Base-by-base conservation (phyloP, 768 basidiomycete species). In the Rhodotorula kratochvilovae region DNA sequence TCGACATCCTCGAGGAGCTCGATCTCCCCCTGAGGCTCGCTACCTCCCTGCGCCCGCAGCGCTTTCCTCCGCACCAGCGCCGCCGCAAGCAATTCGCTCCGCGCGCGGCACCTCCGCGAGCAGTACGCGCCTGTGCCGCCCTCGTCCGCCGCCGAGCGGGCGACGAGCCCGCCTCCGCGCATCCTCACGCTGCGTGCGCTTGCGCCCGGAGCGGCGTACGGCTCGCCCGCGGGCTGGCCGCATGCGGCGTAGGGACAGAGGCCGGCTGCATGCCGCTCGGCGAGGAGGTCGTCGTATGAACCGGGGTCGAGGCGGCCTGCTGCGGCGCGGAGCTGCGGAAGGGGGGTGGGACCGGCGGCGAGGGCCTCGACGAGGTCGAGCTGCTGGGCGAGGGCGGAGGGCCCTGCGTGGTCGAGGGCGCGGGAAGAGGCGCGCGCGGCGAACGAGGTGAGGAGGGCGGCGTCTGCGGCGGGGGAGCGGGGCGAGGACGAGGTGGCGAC, bases 1-100 rank as follows among this genome's bases (percentile, higher is more conserved):
- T 71, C 70, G 29, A 71, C 65, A 13, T 71, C 70, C 21, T 71
- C 70, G 17, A 67, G 43, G 50, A 71, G 48, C 54, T 48, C 59
- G 16, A 35, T 63, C 39, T 8, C 63, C 8, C 50, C 31, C n/a
- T n/a, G n/a, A n/a, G n/a, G n/a, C n/a, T n/a, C n/a, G n/a, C n/a
- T n/a, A n/a, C n/a, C n/a, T n/a, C n/a, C n/a, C n/a, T n/a, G n/a
- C n/a, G n/a, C n/a, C 11, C 48, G 25, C 12, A 23, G 48, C 25
- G 48, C 35, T 27, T 21, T n/a, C 21, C 61, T 53, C 36, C 61
- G 43, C 16, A 31, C 60, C 6, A 61, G 42, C 15, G 48, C 19
- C 0, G 19, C 43, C 45, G 45, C 45, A 19, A 54, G 29, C 51
- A 42, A 62, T 23, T 68, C 60, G 43, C 67, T 68, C 54, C 54